Conservation (phyloP, 805 yeast genomes). For the Ogataea henricii region DNA sequence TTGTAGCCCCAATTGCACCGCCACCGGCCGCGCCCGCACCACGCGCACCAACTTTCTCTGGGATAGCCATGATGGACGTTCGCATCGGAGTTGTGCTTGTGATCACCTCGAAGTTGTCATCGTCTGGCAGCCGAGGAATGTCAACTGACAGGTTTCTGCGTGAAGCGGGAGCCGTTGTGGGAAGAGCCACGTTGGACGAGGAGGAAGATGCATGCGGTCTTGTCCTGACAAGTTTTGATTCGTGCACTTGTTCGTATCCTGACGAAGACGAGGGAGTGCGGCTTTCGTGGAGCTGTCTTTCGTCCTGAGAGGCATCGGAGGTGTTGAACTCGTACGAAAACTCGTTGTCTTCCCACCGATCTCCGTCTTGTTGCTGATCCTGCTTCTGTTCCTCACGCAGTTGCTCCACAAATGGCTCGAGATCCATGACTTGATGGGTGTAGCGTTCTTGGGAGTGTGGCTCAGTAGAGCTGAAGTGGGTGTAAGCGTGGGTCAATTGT, state of each 20-base stretch:
- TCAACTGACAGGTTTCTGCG: constrained; percentile 23
- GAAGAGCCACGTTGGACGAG: not conserved
- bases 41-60: constrained; percentile 9
- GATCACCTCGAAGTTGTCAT: constrained; percentile 24
- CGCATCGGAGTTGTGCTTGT: constrained; percentile 23
- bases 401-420: constrained; percentile 9
- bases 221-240: not conserved
- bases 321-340: not conserved
- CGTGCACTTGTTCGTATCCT: not conserved
- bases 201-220: not conserved
- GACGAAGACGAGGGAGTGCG: not conserved
- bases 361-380: not conserved
- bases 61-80: constrained; percentile 22
- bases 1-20: too few relatives aligned
- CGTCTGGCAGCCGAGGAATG: constrained; percentile 31
- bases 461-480: too few relatives aligned
- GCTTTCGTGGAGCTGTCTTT: not conserved
- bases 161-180: not conserved
- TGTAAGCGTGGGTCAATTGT: too few relatives aligned
- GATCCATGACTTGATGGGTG: constrained; percentile 9
- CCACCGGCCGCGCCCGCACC: too few relatives aligned
- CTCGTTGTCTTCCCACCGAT: not conserved
- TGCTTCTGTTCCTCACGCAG: not conserved
- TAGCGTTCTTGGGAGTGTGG: too few relatives aligned
- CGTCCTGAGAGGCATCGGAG: not conserved